phyloP scores from a whole-genome alignment of 164 flowering plant genomes.

The Vitis rupestris region DNA sequence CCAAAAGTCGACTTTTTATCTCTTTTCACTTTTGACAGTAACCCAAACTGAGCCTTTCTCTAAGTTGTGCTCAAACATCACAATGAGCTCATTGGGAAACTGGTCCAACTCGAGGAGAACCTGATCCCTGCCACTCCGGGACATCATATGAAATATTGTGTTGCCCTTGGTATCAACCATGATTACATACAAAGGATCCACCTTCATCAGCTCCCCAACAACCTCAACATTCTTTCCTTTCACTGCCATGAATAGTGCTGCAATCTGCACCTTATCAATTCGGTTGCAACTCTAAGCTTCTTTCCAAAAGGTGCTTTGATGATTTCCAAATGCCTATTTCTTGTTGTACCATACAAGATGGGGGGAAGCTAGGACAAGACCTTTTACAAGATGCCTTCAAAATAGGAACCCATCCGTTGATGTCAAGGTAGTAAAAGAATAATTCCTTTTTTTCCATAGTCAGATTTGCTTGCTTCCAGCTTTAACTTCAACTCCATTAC shows the following conservation, averaged over 20 bases:
- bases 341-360: constrained; percentile 4
- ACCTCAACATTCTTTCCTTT: constrained; percentile 10
- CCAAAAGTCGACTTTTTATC: too few relatives aligned
- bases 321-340: too few relatives aligned
- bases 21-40: too few relatives aligned
- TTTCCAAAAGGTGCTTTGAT: neutral
- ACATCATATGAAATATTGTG: constrained; percentile 3
- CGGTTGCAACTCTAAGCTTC: too few relatives aligned
- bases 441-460: neutral
- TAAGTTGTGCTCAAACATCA: too few relatives aligned
- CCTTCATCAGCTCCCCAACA: neutral
- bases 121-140: neutral
- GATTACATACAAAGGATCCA: neutral
- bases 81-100: too few relatives aligned
- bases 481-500: constrained; percentile 22
- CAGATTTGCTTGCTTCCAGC: constrained; percentile 36
- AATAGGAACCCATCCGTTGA: constrained; percentile 5
- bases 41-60: too few relatives aligned
- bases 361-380: constrained; percentile 2
- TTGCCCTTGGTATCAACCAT: constrained; percentile 8
- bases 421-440: constrained; percentile 5
- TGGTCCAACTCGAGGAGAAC: neutral
- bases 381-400: neutral
- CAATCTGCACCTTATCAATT: too few relatives aligned
- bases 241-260: neutral